A percentile compares a stretch with the other conserved stretches of the same genome.
Conservation (phyloP, 1,284 basidiomycete genomes). For the Marasmius fiardii region DNA sequence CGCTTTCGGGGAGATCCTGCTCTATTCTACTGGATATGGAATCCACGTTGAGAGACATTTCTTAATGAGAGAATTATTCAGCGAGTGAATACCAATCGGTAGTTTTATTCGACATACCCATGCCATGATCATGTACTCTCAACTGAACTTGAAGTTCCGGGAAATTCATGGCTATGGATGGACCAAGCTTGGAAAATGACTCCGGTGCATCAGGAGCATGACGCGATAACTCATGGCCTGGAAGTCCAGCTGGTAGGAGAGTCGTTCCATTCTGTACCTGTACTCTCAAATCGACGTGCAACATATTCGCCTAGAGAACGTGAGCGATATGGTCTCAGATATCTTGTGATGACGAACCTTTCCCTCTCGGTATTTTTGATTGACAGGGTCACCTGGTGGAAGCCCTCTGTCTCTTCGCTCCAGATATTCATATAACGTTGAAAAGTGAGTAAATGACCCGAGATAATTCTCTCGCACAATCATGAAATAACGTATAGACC, state of each 20-base stretch:
- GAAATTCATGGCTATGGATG: conserved; percentile 53
- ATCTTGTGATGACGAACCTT: conserved; percentile 45
- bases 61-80: conserved; percentile 33
- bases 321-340: not conserved
- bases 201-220: conserved; percentile 17
- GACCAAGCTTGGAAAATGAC: conserved; percentile 39
- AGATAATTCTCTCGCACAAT: conserved; percentile 89
- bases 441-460: conserved; percentile 88
- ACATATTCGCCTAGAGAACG: conserved; percentile 65
- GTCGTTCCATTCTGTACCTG: conserved; percentile 52
- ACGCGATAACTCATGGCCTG: conserved; percentile 55
- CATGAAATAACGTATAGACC: conserved; percentile 86
- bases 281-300: conserved; percentile 72
- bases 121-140: conserved; percentile 79
- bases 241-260: conserved; percentile 71
- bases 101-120: conserved; percentile 57
- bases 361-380: conserved; percentile 72
- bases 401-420: conserved; percentile 58
- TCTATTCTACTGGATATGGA: conserved; percentile 54
- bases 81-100: not conserved
- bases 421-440: conserved; percentile 81
- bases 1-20: conserved; percentile 44
- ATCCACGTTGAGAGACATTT: conserved; percentile 75
- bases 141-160: conserved; percentile 76
- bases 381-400: conserved; percentile 76